Base-by-base conservation (phyloP, 257 asterid species). In the Solanum phureja region DNA sequence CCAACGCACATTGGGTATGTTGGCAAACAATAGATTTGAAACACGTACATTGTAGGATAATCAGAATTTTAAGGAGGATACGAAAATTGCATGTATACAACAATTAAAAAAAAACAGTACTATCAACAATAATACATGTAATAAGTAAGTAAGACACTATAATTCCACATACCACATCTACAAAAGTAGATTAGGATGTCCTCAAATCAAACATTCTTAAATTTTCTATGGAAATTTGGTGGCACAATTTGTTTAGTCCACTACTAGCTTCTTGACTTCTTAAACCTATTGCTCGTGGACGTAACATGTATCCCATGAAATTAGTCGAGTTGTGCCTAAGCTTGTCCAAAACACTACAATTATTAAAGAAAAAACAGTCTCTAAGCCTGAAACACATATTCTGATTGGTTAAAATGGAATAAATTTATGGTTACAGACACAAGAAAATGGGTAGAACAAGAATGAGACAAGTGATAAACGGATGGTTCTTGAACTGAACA, bases 401-500 rank as follows among this genome's bases (percentile, higher is more conserved):
- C 56, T 21, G 44, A 75, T 75, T 75, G 34, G 21, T 23, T 38
- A 23, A 10, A 3, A 34, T 33, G 29, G 46, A 33, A 34, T 34
- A 73, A 34, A 34, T 0, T 14, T 38, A 13, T 12, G 35, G 84
- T 77, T 46, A 90, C 14, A 89, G 85, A 81, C 81, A 68, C 64
- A 90, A 21, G 87, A 88, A 49, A 82, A 89, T 44, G 16, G 66
- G 3, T 2, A 27, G 7, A 14, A 87, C 62, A 40, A 90, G 19
- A 35, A 88, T 7, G 76, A 90, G 83, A 42, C 38, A 79, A 19
- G 86, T 35, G 64, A 89, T 27, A 14, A 46, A n/a, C 19, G 87
- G 90, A 68, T 42, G 82, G 87, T 42, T 82, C 88, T 34, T 87
- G 81, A 86, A 68, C 76, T 71, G 82, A n/a, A 66, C 58, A 62